Evolutionary conservation across 257 asterid genomes (phyloP).

Genomic region (Primulina huaijiensis): DNA sequence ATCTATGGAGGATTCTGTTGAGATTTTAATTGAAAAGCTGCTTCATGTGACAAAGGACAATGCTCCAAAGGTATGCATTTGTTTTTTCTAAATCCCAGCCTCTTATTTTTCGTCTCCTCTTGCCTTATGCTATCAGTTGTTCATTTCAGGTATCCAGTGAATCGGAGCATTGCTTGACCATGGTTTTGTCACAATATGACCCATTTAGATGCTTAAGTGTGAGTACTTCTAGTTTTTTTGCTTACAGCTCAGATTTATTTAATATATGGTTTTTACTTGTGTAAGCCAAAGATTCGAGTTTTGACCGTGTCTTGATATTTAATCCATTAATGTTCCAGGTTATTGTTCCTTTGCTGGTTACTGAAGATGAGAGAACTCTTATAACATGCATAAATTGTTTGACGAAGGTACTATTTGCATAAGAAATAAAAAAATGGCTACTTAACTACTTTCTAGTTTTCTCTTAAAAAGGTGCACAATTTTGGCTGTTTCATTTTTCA

Average conservation of each 20-base stretch:
- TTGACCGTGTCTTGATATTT: constrained; percentile 20
- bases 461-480: not conserved
- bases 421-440: constrained; percentile 7
- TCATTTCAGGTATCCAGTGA: constrained; percentile 74
- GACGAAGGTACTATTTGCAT: constrained; percentile 71
- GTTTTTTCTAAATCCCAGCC: not conserved
- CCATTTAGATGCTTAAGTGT: constrained; percentile 93
- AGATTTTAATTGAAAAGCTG: constrained; percentile 84
- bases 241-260: constrained; percentile 1
- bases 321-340: constrained; percentile 50
- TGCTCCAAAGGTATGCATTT: constrained; percentile 61
- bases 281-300: not conserved
- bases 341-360: constrained; percentile 86
- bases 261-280: not conserved
- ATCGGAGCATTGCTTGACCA: constrained; percentile 85
- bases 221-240: constrained; percentile 35
- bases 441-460: constrained; percentile 2
- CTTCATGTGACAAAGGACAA: constrained; percentile 79
- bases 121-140: constrained; percentile 25
- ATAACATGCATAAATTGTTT: constrained; percentile 95
- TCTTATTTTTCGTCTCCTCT: not conserved
- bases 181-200: constrained; percentile 74
- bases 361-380: constrained; percentile 96
- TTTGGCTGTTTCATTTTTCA: not conserved
- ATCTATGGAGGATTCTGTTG: constrained; percentile 90